Conservation (phyloP, 768 basidiomycete species). For the Amanita inopinata region DNA sequence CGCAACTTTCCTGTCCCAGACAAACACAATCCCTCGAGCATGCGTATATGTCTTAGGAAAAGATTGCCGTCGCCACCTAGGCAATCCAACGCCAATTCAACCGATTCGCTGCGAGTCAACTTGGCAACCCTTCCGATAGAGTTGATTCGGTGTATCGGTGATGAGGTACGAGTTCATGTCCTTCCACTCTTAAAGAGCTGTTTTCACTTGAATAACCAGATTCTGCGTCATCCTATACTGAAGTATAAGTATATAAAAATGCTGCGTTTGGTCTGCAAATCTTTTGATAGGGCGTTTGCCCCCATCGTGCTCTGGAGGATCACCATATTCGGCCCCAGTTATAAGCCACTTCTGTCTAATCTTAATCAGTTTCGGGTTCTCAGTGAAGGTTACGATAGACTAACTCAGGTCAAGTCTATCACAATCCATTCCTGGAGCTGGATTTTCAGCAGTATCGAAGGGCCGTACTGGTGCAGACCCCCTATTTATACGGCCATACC, state of each 20-base stretch:
- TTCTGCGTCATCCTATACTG: neutral
- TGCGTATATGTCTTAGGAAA: too few relatives aligned
- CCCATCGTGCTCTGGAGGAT: conserved; percentile 7
- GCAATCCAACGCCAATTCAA: too few relatives aligned
- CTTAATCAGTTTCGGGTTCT: conserved; percentile 4
- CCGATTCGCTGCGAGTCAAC: neutral
- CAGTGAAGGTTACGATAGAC: neutral
- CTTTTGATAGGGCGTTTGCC: neutral
- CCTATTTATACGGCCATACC: too few relatives aligned
- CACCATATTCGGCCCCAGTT: neutral
- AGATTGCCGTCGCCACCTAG: too few relatives aligned
- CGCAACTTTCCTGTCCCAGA: too few relatives aligned
- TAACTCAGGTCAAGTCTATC: conserved; percentile 1
- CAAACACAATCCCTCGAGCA: too few relatives aligned
- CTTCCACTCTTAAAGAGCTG: neutral
- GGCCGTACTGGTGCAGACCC: neutral
- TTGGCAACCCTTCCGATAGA: conserved; percentile 2
- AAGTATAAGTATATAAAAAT: neutral
- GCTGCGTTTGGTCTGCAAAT: conserved; percentile 6
- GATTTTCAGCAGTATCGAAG: neutral
- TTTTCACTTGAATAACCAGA: neutral
- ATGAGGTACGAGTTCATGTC: neutral
- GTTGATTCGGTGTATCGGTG: conserved; percentile 2
- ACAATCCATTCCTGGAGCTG: conserved; percentile 5
- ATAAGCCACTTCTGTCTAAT: neutral